A percentile compares a stretch with the other conserved stretches of the same genome.
These are phyloP conservation scores for Ramalina peruviana DNA, from an alignment of 495 filamentous ascomycete species.

Conservation along the genomic window DNA sequence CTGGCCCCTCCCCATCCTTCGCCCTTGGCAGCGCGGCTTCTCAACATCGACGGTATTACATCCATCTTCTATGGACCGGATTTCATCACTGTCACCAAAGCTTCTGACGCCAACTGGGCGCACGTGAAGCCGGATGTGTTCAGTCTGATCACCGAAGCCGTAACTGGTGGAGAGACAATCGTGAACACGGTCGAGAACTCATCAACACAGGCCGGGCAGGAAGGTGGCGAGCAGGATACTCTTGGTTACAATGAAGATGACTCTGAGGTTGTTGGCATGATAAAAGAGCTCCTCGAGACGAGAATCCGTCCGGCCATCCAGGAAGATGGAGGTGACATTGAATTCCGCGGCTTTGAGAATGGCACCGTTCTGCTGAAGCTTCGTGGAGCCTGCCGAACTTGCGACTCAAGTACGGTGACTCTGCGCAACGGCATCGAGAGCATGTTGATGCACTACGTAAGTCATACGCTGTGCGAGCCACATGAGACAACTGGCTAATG, in stretches of 20 bases:
- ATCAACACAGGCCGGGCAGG: constrained; percentile 38
- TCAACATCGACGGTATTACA: constrained; percentile 83
- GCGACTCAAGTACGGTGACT: constrained; percentile 90
- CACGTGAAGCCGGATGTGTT: constrained; percentile 93
- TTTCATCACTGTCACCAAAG: constrained; percentile 93
- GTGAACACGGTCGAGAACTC: constrained; percentile 58
- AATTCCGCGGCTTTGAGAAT: constrained; percentile 77
- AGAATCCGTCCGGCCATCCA: constrained; percentile 89
- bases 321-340: constrained; percentile 95
- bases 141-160: constrained; percentile 80
- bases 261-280: constrained; percentile 89
- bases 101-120: constrained; percentile 75
- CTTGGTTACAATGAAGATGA: constrained; percentile 73
- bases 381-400: constrained; percentile 84
- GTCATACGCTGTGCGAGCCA: constrained; percentile 11
- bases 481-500: constrained; percentile 1
- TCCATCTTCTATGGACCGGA: constrained; percentile 90
- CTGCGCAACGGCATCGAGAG: constrained; percentile 94
- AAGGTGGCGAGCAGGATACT: constrained; percentile 46
- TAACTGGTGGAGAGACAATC: constrained; percentile 68
- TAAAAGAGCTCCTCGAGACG: constrained; percentile 96
- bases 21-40: constrained; percentile 75
- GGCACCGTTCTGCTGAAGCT: constrained; percentile 79
- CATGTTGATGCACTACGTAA: constrained; percentile 80
- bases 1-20: constrained; percentile 82